Base-by-base conservation (phyloP, 805 yeast genomes). In the Suhomyces sp. region DNA sequence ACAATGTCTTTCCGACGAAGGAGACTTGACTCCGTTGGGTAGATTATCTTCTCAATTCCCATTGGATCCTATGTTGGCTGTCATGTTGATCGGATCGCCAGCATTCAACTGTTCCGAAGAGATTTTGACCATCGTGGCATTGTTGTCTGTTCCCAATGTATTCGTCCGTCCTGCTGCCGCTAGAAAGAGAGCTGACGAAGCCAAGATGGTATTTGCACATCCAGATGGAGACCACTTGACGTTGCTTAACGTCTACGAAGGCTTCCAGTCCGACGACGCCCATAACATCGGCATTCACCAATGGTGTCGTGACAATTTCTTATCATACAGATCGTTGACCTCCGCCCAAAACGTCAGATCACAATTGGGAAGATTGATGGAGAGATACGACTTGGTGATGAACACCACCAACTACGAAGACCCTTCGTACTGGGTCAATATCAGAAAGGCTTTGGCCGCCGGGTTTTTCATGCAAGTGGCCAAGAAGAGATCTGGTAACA, bases 401-500 rank as follows among this genome's bases (percentile, higher is more conserved):
- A 71, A 75, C 40, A 76, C 88, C 31, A 81, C 88, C 2, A 83
- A 77, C 18, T 54, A 43, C 35, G 81, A 79, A 51, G 69, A 72
- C 43, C 77, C 76, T 33, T 54, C 57, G 26, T 88, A 86, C 63
- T 82, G 81, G 60, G 80, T 76, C 48, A 83, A 87, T 51, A 81
- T 93, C 45, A 74, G 95, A 38, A 85, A 83, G 58, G 96, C 98
- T 0, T 63, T 93, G 39, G 74, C 87, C 4, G 76, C 87, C n/a
- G 98, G 98, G 2, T 90, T 88, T 60, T 93, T 93, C 70, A 90
- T 93, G 98, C 98, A 93, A 68, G 95, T 86, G 36, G 98, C 97
- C 21, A 93, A 90, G 67, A 87, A 86, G 69, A 79, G 78, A 66
- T 76, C 84, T n/a, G 73, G 77, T 26, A 83, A 82, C 51, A 65